Conservation (phyloP, 2,329 filamentous ascomycete species). For the Colletotrichum orchidophilum region DNA sequence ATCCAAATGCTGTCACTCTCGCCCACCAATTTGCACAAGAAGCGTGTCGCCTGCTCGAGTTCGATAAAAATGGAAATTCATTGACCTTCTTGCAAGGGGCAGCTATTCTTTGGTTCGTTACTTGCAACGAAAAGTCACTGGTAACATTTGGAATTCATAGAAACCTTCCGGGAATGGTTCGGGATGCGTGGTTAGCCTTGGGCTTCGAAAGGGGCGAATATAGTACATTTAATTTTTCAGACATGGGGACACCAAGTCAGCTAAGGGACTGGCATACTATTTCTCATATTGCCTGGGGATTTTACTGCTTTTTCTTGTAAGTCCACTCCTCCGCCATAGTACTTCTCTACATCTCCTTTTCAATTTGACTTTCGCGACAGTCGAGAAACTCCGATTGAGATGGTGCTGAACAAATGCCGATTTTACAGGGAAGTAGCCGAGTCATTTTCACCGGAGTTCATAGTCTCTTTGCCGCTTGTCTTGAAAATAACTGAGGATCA, state of each 20-base stretch:
- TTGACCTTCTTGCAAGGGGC: conserved; percentile 35
- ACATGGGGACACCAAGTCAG: background rate
- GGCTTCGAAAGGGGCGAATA: background rate
- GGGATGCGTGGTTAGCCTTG: background rate
- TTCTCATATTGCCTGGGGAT: conserved; percentile 35
- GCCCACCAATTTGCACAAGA: background rate
- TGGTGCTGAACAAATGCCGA: background rate
- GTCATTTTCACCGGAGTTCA: background rate
- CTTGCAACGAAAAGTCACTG: background rate
- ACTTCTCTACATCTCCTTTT: too few relatives aligned
- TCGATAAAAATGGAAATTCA: background rate
- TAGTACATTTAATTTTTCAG: background rate
- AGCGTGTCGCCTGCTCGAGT: conserved; percentile 17
- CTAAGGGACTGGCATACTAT: conserved; percentile 23
- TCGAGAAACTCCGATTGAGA: too few relatives aligned
- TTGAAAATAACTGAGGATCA: conserved; percentile 8
- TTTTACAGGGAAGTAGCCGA: background rate
- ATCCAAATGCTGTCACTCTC: background rate
- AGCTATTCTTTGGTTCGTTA: conserved; percentile 33
- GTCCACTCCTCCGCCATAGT: background rate
- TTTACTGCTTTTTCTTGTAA: conserved; percentile 38
- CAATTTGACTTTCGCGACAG: background rate
- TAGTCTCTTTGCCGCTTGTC: background rate
- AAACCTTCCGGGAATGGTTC: background rate
- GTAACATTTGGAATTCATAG: background rate